Percentiles rank a stretch among this genome's conserved stretches.
Evolutionary conservation across 257 asterid genomes (phyloP).

Genomic region (Marsdenia floribunda): DNA sequence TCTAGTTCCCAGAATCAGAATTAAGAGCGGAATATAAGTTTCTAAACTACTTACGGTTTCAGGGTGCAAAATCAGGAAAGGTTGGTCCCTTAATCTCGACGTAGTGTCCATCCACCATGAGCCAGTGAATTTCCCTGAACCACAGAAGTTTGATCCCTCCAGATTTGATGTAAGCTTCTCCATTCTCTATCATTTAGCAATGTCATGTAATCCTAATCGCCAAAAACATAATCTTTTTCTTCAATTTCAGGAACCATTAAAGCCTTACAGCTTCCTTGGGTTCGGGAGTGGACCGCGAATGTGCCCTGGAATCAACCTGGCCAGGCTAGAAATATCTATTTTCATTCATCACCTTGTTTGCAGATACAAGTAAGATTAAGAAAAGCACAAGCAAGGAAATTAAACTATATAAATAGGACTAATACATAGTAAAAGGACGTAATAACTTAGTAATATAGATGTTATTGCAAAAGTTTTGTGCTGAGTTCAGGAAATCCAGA

Average conservation of each 20-base stretch:
- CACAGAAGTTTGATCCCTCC: slow-evolving; percentile 72
- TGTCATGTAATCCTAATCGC: background rate
- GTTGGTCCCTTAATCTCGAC: slow-evolving; percentile 79
- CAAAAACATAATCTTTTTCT: background rate
- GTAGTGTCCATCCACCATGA: slow-evolving; percentile 84
- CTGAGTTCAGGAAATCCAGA: background rate
- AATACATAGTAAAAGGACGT: background rate
- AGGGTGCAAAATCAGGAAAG: slow-evolving; percentile 67
- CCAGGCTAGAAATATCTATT: slow-evolving; percentile 67
- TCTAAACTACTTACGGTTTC: background rate
- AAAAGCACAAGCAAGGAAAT: background rate
- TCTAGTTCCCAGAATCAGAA: background rate
- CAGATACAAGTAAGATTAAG: slow-evolving; percentile 58
- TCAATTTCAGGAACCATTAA: slow-evolving; percentile 50
- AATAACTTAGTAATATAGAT: background rate
- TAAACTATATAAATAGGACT: background rate
- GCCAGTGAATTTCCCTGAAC: slow-evolving; percentile 50
- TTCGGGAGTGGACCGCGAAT: slow-evolving; percentile 85
- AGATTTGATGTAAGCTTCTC: slow-evolving; percentile 58
- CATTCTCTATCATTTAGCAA: background rate
- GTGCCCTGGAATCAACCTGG: slow-evolving; percentile 93
- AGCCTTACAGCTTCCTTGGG: slow-evolving; percentile 78
- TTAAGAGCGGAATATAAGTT: background rate
- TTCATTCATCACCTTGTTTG: slow-evolving; percentile 78
- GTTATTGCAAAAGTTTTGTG: background rate